These are phyloP conservation scores for Barnettozyma wickerhamii DNA, from an alignment of 805 yeast species.

Conservation along the genomic window DNA sequence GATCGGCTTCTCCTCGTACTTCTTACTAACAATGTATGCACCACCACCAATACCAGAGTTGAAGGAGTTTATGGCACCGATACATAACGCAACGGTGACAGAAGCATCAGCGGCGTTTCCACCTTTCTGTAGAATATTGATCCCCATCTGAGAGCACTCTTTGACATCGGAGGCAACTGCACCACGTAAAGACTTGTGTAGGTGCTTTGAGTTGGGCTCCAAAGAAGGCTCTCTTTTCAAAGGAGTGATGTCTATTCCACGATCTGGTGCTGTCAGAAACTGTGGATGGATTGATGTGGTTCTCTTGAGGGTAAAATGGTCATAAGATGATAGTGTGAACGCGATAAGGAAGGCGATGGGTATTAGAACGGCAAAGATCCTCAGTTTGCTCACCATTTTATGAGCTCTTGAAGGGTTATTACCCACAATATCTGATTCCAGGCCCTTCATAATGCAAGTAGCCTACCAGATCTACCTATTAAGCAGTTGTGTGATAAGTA, in stretches of 20 bases:
- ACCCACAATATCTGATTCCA: too few species aligned
- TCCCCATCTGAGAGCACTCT: conserved; percentile 34
- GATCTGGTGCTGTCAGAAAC: background rate
- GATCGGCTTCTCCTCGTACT: conserved; percentile 42
- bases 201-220: conserved; percentile 28
- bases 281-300: background rate
- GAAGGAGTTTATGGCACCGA: conserved; percentile 79
- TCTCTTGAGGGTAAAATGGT: too few species aligned
- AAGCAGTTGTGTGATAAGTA: too few species aligned
- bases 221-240: conserved; percentile 33
- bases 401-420: too few species aligned
- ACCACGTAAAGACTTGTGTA: conserved; percentile 20
- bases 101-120: conserved; percentile 96
- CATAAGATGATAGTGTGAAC: background rate
- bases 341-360: background rate
- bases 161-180: conserved; percentile 28
- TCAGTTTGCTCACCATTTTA: background rate
- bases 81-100: conserved; percentile 80
- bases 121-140: conserved; percentile 25
- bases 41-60: conserved; percentile 95
- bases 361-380: background rate
- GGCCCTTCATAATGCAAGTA: too few species aligned
- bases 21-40: conserved; percentile 55
- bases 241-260: conserved; percentile 36
- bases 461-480: too few species aligned